These are phyloP conservation scores for Apiosordaria backusii DNA, from an alignment of 495 filamentous ascomycete species.

Conservation along the genomic window DNA sequence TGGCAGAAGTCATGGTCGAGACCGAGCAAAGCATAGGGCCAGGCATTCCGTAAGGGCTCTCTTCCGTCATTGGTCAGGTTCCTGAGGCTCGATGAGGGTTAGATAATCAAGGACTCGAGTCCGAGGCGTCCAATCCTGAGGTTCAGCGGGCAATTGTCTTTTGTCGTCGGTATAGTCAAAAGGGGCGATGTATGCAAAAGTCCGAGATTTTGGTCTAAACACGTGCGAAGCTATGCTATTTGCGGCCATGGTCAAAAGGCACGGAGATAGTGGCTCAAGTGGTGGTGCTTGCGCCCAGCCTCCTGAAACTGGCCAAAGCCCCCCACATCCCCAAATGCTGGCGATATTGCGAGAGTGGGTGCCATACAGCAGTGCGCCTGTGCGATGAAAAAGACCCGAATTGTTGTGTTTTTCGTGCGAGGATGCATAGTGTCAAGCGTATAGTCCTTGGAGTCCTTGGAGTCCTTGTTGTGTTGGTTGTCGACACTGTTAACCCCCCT, in stretches of 20 bases:
- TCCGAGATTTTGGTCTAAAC: not conserved
- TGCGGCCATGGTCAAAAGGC: not conserved
- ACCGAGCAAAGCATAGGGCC: not conserved
- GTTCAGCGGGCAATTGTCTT: not conserved
- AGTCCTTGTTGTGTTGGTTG: too few relatives aligned
- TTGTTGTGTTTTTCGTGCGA: not conserved
- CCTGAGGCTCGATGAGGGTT: not conserved
- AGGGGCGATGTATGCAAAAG: not conserved
- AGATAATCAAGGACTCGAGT: not conserved
- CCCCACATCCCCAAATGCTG: conserved; percentile 1
- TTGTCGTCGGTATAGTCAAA: not conserved
- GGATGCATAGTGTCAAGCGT: not conserved
- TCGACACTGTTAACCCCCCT: too few relatives aligned
- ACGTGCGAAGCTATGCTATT: conserved; percentile 3
- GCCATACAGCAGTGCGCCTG: not conserved
- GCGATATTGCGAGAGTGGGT: not conserved
- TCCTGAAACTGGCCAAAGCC: not conserved
- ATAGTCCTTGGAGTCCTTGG: not conserved
- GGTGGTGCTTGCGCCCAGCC: not conserved
- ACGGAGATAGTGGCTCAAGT: conserved; percentile 2
- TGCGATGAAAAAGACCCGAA: not conserved
- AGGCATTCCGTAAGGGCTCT: too few relatives aligned
- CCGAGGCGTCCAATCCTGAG: not conserved
- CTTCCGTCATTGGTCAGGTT: not conserved
- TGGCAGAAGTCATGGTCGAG: not conserved